Base-by-base conservation (phyloP, 345 rosid genomes). In the Eucalyptus regnans region DNA sequence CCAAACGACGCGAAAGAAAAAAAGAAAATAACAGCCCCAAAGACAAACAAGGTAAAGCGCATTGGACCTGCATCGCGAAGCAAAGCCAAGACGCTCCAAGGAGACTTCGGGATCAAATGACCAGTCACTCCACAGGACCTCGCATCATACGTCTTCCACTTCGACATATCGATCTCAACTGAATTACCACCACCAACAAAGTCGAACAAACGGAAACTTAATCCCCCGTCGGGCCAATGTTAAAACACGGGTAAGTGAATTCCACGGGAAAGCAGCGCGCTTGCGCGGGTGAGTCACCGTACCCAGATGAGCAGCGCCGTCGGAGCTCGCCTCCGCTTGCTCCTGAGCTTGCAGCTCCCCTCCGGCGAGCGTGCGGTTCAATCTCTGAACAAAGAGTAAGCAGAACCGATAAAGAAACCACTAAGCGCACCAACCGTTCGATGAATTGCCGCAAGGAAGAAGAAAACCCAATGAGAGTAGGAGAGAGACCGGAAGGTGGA, bases 91-190 rank as follows among this genome's bases (percentile, higher is more conserved):
- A 96, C 96, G 76, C 49, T 62, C 95, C 93, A 92, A 44, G 99
- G 88, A 9, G 91, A 87, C 6, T 86, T 18, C 1, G 99, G 95
- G 90, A 97, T 93, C 96, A 90, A 92, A 43, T 90, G 89, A 87
- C 89, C 64, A 20, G 71, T 79, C 66, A 96, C 90, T 37, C 99
- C 97, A 87, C 90, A 83, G 37, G 29, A 87, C 87, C 89, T 91
- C 20, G 96, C 94, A 81, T 92, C 91, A 56, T 95, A 86, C 85
- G 91, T 96, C 90, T 91, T 95, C 97, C 97, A 97, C 86, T 94
- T 95, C 2, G 95, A 95, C 86, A 86, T 89, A 87, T 94, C 95
- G 90, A 93, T 91, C 90, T 62, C 88, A 60, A 86, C 93, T 91
- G 50, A 58, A 85, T 44, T 79, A 87, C 52, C 89, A 86, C 29